phyloP scores from a whole-genome alignment of 441 rosid species.

The Erysimum pusillum region DNA sequence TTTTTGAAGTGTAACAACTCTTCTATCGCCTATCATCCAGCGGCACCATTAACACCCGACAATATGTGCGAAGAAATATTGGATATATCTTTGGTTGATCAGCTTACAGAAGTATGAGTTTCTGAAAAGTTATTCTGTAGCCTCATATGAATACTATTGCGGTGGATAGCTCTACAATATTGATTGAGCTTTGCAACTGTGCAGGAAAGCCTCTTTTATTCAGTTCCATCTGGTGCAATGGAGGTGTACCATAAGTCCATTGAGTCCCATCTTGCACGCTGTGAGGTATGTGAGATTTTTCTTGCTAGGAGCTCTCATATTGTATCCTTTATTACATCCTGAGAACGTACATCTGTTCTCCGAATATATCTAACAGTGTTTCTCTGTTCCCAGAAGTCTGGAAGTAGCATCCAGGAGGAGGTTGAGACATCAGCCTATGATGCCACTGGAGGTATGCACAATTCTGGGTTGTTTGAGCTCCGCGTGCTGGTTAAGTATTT shows the following conservation, averaged over 20 bases:
- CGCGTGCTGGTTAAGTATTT: slow-evolving; percentile 37
- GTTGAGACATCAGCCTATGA: slow-evolving; percentile 83
- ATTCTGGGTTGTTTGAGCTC: slow-evolving; percentile 30
- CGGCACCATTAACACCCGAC: slow-evolving; percentile 72
- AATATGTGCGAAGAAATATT: slow-evolving; percentile 62
- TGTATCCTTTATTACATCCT: slow-evolving; percentile 31
- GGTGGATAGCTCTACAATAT: slow-evolving; percentile 25
- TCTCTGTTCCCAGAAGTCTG: slow-evolving; percentile 69
- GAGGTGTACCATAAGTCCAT: slow-evolving; percentile 81
- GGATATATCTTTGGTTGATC: slow-evolving; percentile 77
- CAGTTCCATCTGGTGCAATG: slow-evolving; percentile 89
- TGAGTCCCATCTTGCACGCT: slow-evolving; percentile 73
- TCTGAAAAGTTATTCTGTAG: slow-evolving; percentile 17
- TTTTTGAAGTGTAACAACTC: slow-evolving; percentile 71
- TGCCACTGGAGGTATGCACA: slow-evolving; percentile 72
- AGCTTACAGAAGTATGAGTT: slow-evolving; percentile 80
- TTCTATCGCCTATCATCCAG: slow-evolving; percentile 60
- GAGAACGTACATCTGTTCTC: slow-evolving; percentile 27
- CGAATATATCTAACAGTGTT: slow-evolving; percentile 20
- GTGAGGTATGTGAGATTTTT: slow-evolving; percentile 64
- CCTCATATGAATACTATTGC: slow-evolving; percentile 28
- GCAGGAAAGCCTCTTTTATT: slow-evolving; percentile 98
- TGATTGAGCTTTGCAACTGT: slow-evolving; percentile 42
- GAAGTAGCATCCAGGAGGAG: slow-evolving; percentile 84
- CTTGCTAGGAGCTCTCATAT: slow-evolving; percentile 34